phyloP scores from a whole-genome alignment of 2,329 filamentous ascomycete genomes.

The Rutstroemia sp. region DNA sequence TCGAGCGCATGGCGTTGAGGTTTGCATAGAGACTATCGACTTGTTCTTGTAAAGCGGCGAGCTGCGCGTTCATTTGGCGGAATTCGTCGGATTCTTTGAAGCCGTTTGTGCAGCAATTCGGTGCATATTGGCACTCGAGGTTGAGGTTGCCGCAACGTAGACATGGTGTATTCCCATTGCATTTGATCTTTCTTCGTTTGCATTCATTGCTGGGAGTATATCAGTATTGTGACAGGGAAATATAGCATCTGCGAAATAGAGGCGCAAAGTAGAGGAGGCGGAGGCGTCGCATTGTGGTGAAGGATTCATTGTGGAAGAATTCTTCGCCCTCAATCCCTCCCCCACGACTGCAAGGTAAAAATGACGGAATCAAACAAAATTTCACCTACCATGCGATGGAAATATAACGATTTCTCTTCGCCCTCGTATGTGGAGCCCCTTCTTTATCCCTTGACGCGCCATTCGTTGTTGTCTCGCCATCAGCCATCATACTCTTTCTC shows the following conservation, averaged over 20 bases:
- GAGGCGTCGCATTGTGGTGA: not conserved
- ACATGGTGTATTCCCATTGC: conserved; percentile 63
- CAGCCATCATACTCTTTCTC: conserved; percentile 23
- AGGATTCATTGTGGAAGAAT: too few species aligned
- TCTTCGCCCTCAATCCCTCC: too few species aligned
- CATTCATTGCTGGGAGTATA: conserved; percentile 51
- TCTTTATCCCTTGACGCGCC: not conserved
- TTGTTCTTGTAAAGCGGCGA: conserved; percentile 73
- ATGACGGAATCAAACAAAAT: not conserved
- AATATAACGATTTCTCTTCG: conserved; percentile 32
- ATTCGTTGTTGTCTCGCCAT: conserved; percentile 10
- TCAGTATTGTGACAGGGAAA: not conserved
- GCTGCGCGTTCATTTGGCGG: conserved; percentile 68
- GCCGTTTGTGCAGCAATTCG: conserved; percentile 63
- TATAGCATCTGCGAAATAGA: not conserved
- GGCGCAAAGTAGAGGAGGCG: not conserved
- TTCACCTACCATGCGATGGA: conserved; percentile 30
- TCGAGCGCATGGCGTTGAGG: conserved; percentile 44
- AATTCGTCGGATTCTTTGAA: conserved; percentile 94
- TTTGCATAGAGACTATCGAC: conserved; percentile 70
- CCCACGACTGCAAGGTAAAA: too few species aligned
- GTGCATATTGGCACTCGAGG: conserved; percentile 57
- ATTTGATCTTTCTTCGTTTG: conserved; percentile 70
- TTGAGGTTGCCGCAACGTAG: conserved; percentile 62
- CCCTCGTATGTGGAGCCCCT: conserved; percentile 24